Evolutionary conservation across 2,329 filamentous ascomycete genomes (phyloP), one percentile per base, ranked within the genome.

Genomic region (Fusarium sp.): DNA sequence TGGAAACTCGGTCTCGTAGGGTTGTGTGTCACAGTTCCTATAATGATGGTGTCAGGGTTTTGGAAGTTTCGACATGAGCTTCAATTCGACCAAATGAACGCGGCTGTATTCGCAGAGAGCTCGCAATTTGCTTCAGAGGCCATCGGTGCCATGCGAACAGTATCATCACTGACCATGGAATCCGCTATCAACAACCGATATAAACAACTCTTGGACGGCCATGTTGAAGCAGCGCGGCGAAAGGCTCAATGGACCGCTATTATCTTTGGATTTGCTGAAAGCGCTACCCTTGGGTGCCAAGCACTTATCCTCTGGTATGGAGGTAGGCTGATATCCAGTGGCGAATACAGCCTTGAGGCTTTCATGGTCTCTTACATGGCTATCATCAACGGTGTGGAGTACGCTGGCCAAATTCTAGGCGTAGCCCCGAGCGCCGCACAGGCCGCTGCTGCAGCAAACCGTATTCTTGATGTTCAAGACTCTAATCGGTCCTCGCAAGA

Each of bases 51-150:
- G 1, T 70, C 81, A 3, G 80, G 80, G 1, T 62, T 42, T 77
- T 78, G 73, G 69, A 74, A 72, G 59, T 76, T 86, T 37, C 76
- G 80, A 13, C 79, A 84, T 6, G 85, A 87, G 71, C 73, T 83
- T 15, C 80, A 86, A 49, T 88, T 89, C 42, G 86, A 89, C 61
- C 83, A 86, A 68, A 86, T 91, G 83, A 91, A 91, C 66, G 85
- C 86, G 1, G 84, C 83, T 8, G 89, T 92, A 0, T 93, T 92
- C 67, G 84, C 86, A n/a, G 87, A 90, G 64, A 92, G 89, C 72
- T 92, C 91, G 16, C 87, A 91, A 70, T 93, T 93, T 67, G 91
- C 90, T 0, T 87, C 90, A 3, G 92, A 94, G 76, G 86, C 90
- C 4, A 91, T 94, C 30, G 85, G 88, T 1, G 91, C 91, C 0